These are phyloP conservation scores for Nelumbo lutea DNA, from an alignment of 164 flowering plant genomes.

Conservation along the genomic window DNA sequence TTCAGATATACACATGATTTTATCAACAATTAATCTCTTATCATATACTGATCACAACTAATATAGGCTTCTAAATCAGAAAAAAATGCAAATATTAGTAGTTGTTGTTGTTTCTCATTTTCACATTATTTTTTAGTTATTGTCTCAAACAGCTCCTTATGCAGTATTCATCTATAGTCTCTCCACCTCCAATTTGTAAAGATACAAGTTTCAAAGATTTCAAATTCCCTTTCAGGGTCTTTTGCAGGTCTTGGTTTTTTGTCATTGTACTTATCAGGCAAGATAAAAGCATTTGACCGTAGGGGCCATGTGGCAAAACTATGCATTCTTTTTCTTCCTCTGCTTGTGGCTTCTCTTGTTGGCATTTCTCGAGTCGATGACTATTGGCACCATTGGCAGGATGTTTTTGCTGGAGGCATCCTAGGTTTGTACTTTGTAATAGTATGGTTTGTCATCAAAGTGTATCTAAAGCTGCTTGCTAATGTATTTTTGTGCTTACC, in stretches of 20 bases:
- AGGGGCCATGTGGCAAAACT: slow-evolving; percentile 77
- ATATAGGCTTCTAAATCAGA: background rate
- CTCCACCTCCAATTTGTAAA: background rate
- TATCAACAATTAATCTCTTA: background rate
- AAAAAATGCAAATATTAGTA: background rate
- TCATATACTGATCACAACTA: background rate
- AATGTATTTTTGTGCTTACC: background rate
- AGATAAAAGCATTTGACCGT: slow-evolving; percentile 66
- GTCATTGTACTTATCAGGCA: slow-evolving; percentile 70
- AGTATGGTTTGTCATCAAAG: slow-evolving; percentile 3
- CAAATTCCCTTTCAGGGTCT: slow-evolving; percentile 49
- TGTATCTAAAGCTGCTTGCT: background rate
- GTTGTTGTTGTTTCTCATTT: background rate
- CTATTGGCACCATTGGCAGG: slow-evolving; percentile 97
- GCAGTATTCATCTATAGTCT: background rate
- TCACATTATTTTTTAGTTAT: background rate
- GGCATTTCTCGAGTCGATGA: slow-evolving; percentile 82
- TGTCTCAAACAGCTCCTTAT: too few relatives aligned
- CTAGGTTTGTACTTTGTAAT: slow-evolving; percentile 50
- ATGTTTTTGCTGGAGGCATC: slow-evolving; percentile 78
- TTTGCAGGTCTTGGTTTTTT: slow-evolving; percentile 89
- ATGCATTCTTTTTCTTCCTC: slow-evolving; percentile 67
- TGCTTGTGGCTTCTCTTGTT: slow-evolving; percentile 65
- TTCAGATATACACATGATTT: background rate
- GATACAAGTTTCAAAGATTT: background rate